Evolutionary conservation across 495 filamentous ascomycete genomes (phyloP).

Genomic region (Saxispiralis lemnorum): DNA sequence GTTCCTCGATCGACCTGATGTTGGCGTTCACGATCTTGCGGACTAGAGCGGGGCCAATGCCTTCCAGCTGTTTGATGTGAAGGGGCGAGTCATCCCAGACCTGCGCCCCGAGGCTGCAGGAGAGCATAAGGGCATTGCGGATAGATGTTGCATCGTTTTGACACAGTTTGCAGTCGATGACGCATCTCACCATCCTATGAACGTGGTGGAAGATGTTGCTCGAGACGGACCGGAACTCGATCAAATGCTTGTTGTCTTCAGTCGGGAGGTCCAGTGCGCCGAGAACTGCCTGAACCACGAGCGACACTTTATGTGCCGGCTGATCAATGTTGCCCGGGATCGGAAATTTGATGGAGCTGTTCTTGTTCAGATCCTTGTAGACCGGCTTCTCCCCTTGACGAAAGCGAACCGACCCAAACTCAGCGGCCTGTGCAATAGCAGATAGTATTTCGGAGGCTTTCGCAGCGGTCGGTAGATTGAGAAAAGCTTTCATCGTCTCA

Average conservation of each 20-base stretch:
- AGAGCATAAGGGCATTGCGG: slow-evolving; percentile 58
- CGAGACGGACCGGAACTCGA: slow-evolving; percentile 52
- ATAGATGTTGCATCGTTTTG: slow-evolving; percentile 49
- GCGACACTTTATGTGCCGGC: slow-evolving; percentile 66
- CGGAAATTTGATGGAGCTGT: slow-evolving; percentile 51
- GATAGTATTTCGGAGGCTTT: slow-evolving; percentile 52
- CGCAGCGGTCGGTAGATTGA: slow-evolving; percentile 43
- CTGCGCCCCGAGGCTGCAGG: slow-evolving; percentile 56
- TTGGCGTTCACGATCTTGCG: slow-evolving; percentile 58
- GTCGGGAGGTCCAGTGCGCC: slow-evolving; percentile 54
- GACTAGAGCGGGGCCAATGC: slow-evolving; percentile 61
- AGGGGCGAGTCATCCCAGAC: slow-evolving; percentile 75
- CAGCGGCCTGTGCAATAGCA: slow-evolving; percentile 49
- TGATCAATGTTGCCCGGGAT: slow-evolving; percentile 60
- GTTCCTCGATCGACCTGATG: slow-evolving; percentile 50
- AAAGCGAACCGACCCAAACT: slow-evolving; percentile 63
- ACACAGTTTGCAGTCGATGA: slow-evolving; percentile 65
- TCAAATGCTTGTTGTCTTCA: slow-evolving; percentile 41
- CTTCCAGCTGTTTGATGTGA: slow-evolving; percentile 73
- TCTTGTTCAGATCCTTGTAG: slow-evolving; percentile 71
- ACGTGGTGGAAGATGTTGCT: slow-evolving; percentile 52
- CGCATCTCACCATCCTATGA: slow-evolving; percentile 59
- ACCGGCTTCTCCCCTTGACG: slow-evolving; percentile 54
- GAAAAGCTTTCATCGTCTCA: slow-evolving; percentile 64
- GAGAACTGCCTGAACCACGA: slow-evolving; percentile 69